Percentiles rank a stretch among this genome's conserved stretches.
phyloP scores from a whole-genome alignment of 2,329 filamentous ascomycete species.

The Penicillium verrucosum region DNA sequence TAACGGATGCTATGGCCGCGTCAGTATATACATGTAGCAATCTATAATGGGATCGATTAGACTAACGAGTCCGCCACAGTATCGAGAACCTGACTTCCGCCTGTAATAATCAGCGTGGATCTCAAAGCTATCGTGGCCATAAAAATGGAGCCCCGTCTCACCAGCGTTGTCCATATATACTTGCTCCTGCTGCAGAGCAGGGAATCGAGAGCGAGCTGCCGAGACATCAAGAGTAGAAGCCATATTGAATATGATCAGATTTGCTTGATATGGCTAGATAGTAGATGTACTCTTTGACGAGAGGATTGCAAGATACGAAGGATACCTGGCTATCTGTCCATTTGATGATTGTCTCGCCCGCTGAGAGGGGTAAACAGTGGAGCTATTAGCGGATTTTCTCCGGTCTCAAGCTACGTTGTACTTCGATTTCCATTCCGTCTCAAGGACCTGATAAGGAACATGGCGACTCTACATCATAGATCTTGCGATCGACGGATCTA shows the following conservation, averaged over 20 bases:
- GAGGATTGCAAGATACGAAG: background rate
- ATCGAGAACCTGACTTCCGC: constrained; percentile 67
- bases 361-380: constrained; percentile 15
- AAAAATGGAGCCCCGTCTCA: background rate
- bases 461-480: background rate
- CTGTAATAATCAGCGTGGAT: constrained; percentile 29
- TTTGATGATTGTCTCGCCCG: background rate
- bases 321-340: background rate
- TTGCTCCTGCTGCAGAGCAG: constrained; percentile 63
- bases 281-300: background rate
- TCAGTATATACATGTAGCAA: background rate
- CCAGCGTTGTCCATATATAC: constrained; percentile 70
- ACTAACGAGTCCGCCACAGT: constrained; percentile 64
- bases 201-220: constrained; percentile 60
- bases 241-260: constrained; percentile 19
- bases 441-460: background rate
- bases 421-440: background rate
- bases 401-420: constrained; percentile 36
- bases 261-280: background rate
- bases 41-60: background rate
- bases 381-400: constrained; percentile 13
- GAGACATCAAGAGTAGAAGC: constrained; percentile 52
- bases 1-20: constrained; percentile 52
- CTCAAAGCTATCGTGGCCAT: background rate
- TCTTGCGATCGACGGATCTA: background rate